Conservation (phyloP, 495 filamentous ascomycete genomes). For the Daldinia decipiens region DNA sequence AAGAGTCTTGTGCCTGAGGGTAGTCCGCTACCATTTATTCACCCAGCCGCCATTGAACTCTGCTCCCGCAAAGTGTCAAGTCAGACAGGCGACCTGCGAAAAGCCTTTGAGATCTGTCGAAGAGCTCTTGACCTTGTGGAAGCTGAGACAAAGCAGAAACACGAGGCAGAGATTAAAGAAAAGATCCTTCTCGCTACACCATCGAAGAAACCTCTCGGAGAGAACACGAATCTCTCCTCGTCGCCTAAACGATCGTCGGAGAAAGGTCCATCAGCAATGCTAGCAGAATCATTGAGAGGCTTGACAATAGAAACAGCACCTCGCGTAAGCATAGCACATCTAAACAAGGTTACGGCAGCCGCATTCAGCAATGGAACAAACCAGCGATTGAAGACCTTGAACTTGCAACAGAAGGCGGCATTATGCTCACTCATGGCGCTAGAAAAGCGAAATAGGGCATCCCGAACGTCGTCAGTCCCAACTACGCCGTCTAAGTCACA, state of each 20-base stretch:
- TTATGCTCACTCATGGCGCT: conserved; percentile 86
- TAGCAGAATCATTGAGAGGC: conserved; percentile 62
- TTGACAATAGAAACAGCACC: conserved; percentile 82
- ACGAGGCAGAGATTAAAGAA: conserved; percentile 64
- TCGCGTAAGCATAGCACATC: conserved; percentile 85
- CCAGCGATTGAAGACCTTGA: conserved; percentile 84
- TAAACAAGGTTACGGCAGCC: conserved; percentile 86
- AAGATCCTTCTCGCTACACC: conserved; percentile 59
- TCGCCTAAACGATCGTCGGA: conserved; percentile 59
- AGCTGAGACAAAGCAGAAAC: conserved; percentile 76
- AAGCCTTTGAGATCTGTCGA: conserved; percentile 93
- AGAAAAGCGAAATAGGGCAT: conserved; percentile 69
- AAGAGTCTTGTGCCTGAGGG: conserved; percentile 70
- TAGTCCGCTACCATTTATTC: conserved; percentile 84
- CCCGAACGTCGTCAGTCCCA: conserved; percentile 52
- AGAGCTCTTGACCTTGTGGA: conserved; percentile 91
- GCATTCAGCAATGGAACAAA: conserved; percentile 85
- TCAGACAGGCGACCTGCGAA: conserved; percentile 92
- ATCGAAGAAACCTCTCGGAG: conserved; percentile 55
- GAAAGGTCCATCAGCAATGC: conserved; percentile 45
- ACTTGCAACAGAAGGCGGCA: conserved; percentile 95
- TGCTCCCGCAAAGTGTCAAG: conserved; percentile 93
- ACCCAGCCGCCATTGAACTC: conserved; percentile 91
- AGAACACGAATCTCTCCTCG: conserved; percentile 60
- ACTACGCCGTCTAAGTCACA: conserved; percentile 55